Conservation (phyloP, 2,329 filamentous ascomycete genomes). For the Cladosporium sp. region DNA sequence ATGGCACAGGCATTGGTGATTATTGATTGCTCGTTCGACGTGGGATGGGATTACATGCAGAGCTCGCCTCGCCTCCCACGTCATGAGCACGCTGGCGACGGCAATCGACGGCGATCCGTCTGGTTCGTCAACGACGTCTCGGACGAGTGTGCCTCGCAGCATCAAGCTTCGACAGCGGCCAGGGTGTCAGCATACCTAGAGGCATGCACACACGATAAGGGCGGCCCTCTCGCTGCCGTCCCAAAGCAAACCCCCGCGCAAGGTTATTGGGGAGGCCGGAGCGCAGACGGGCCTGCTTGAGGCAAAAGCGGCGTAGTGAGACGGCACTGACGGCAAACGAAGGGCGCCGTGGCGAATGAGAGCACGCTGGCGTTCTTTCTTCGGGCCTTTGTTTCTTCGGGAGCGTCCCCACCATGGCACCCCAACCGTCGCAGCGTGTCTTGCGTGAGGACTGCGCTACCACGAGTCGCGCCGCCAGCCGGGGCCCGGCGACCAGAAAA, state of each 20-base stretch:
- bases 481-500: conserved; percentile 20
- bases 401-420: conserved; percentile 5
- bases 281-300: conserved; percentile 2
- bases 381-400: conserved; percentile 9
- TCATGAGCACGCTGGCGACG: conserved; percentile 7
- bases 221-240: background rate
- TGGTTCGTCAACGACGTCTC: background rate
- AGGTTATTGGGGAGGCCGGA: conserved; percentile 8
- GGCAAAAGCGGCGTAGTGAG: conserved; percentile 1
- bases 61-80: conserved; percentile 8
- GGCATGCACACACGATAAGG: conserved; percentile 11
- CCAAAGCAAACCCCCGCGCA: conserved; percentile 8
- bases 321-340: conserved; percentile 8
- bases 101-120: conserved; percentile 11
- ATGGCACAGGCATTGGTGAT: background rate
- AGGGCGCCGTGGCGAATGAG: background rate
- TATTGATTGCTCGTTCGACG: background rate
- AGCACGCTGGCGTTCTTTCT: conserved; percentile 10
- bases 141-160: background rate
- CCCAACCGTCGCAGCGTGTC: conserved; percentile 19
- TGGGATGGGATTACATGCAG: conserved; percentile 2
- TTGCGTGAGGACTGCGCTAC: conserved; percentile 18
- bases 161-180: conserved; percentile 11
- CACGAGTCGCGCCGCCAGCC: conserved; percentile 19
- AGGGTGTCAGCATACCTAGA: conserved; percentile 5